Base-by-base conservation (phyloP, 2,329 filamentous ascomycete species). In the Zymoseptoria passerinii region DNA sequence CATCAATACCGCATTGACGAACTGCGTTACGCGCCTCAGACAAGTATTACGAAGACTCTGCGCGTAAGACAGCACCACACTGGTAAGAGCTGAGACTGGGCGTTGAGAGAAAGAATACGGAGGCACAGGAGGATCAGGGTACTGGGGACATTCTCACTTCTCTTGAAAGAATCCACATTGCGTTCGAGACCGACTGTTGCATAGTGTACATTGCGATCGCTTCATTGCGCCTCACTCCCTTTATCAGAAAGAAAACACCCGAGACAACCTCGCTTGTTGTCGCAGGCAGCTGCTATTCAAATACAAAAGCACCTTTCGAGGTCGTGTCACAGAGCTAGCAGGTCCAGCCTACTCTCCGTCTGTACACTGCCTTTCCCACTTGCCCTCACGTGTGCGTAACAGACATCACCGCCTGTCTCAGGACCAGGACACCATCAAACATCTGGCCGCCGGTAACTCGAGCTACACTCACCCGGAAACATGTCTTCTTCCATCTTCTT, bases 401-500 rank as follows among this genome's bases (percentile, higher is more conserved):
- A 62, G 59, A 55, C 35, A 54, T 35, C 54, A 23, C 54, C 54
- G 51, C 35, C 55, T 59, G 52, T 57, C 52, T 58, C 56, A 35
- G 56, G 48, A 52, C 10, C 23, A 28, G 53, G 53, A 56, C 56
- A 61, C 40, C 51, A 35, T 20, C 58, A 44, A 48, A 56, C 40
- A 23, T 44, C 35, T 4, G 35, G 13, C 35, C 35, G 35, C 35
- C 16, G 35, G 35, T n/a, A 44, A 44, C 16, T 2, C 16, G 35
- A 44, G 35, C 35, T 16, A 16, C 13, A n/a, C 54, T 28, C 56
- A 29, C 55, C 54, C 63, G 55, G 73, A 78, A 84, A 71, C 71
- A 96, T 96, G 92, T 85, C 90, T 73, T 96, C 94, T 58, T 97
- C 92, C 66, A 94, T 99, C 72, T 97, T 96, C 78, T 99, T 96